Conservation (phyloP, 495 filamentous ascomycete species). For the Recurvomyces mirabilis region DNA sequence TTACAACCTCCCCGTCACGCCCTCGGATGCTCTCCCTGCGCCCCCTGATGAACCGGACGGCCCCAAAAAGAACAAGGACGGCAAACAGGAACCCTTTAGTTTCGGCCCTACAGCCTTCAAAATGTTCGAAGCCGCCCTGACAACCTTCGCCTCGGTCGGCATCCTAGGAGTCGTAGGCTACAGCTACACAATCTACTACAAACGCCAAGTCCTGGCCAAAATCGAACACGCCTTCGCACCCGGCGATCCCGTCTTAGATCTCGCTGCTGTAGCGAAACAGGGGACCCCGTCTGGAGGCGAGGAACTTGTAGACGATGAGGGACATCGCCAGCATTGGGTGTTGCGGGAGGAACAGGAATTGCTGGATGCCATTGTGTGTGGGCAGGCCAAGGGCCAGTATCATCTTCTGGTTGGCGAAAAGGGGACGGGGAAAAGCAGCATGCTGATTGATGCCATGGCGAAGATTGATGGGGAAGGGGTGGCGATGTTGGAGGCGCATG, state of each 20-base stretch:
- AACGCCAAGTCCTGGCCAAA: slow-evolving; percentile 74
- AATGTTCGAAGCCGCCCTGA: slow-evolving; percentile 75
- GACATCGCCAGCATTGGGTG: slow-evolving; percentile 63
- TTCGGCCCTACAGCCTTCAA: slow-evolving; percentile 51
- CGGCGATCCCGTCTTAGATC: slow-evolving; percentile 80
- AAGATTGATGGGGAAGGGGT: slow-evolving; percentile 76
- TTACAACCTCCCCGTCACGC: slow-evolving; percentile 6
- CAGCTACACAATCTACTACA: slow-evolving; percentile 77
- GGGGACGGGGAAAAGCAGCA: slow-evolving; percentile 88
- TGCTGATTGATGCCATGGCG: slow-evolving; percentile 89
- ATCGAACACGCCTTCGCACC: slow-evolving; percentile 88
- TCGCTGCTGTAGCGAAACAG: slow-evolving; percentile 59
- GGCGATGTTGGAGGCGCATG: slow-evolving; percentile 92
- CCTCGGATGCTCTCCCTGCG: background rate
- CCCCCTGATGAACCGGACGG: slow-evolving; percentile 10
- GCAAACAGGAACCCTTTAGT: slow-evolving; percentile 6
- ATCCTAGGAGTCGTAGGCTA: slow-evolving; percentile 79
- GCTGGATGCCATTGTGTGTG: slow-evolving; percentile 69
- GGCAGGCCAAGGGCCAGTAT: slow-evolving; percentile 63
- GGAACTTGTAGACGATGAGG: slow-evolving; percentile 32
- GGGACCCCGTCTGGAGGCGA: background rate
- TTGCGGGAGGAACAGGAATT: slow-evolving; percentile 63
- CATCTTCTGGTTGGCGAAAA: slow-evolving; percentile 93
- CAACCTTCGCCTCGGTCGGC: slow-evolving; percentile 73
- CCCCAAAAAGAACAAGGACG: slow-evolving; percentile 1